Conservation (phyloP, 805 yeast genomes). For the Ogataea siamensis region DNA sequence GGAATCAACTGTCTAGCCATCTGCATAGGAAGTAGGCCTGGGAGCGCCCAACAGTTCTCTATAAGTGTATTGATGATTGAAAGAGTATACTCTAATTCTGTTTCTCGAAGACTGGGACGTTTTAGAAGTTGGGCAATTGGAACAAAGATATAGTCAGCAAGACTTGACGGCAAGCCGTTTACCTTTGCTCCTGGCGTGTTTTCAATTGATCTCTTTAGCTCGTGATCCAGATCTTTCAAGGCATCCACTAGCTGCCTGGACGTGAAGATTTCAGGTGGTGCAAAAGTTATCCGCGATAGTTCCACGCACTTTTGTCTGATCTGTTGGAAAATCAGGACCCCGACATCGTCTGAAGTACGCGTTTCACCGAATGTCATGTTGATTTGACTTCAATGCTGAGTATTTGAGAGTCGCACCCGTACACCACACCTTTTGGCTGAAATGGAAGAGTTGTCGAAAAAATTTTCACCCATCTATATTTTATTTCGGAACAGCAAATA, state of each 20-base stretch:
- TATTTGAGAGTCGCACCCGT: too few relatives aligned
- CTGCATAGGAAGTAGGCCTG: slow-evolving; percentile 36
- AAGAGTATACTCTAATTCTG: slow-evolving; percentile 45
- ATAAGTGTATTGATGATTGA: slow-evolving; percentile 45
- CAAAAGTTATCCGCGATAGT: slow-evolving; percentile 43
- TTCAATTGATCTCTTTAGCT: slow-evolving; percentile 19
- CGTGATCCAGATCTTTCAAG: slow-evolving; percentile 33
- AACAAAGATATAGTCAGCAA: slow-evolving; percentile 62
- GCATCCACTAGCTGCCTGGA: slow-evolving; percentile 33
- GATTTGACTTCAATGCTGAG: too few relatives aligned
- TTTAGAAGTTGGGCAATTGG: slow-evolving; percentile 57
- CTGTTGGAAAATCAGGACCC: slow-evolving; percentile 20
- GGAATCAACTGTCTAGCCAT: slow-evolving; percentile 47
- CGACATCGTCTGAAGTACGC: slow-evolving; percentile 8
- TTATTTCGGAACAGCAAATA: slow-evolving; percentile 2
- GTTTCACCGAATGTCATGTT: slow-evolving; percentile 3
- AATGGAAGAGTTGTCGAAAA: neutral
- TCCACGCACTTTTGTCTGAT: slow-evolving; percentile 44
- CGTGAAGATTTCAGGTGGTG: slow-evolving; percentile 36
- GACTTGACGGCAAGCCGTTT: slow-evolving; percentile 32
- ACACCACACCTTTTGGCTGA: too few relatives aligned
- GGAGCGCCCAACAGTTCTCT: slow-evolving; percentile 44
- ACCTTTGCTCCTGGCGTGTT: neutral
- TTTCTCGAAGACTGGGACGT: slow-evolving; percentile 43
- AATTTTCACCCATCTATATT: slow-evolving; percentile 6